Percentiles rank a stretch among this genome's conserved stretches.
These are phyloP conservation scores for Arabidopsis hybrid DNA, from an alignment of 441 rosid genomes.

Conservation along the genomic window DNA sequence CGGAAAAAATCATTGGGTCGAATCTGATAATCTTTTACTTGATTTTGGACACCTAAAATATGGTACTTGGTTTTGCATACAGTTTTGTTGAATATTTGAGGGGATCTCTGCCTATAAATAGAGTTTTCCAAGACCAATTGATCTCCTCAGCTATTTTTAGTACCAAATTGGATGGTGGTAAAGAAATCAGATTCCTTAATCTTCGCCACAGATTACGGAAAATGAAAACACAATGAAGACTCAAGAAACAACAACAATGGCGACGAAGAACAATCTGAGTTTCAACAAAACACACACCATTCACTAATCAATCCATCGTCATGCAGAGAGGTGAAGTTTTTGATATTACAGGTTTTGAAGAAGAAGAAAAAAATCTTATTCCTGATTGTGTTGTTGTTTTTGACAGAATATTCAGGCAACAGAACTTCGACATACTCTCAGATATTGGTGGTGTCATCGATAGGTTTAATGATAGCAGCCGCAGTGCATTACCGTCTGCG, in stretches of 20 bases:
- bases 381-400: conserved; percentile 2
- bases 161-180: conserved; percentile 7
- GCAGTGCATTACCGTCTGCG: conserved; percentile 60
- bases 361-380: too few relatives aligned
- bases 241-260: conserved; percentile 33
- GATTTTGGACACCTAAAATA: neutral
- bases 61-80: neutral
- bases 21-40: neutral
- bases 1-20: neutral
- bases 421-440: conserved; percentile 57
- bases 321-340: conserved; percentile 42
- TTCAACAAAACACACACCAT: conserved; percentile 20
- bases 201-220: conserved; percentile 28
- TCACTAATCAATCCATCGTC: neutral
- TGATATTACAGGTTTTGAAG: too few relatives aligned
- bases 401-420: conserved; percentile 40
- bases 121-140: neutral
- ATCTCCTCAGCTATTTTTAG: conserved; percentile 19
- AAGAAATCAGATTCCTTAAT: conserved; percentile 14
- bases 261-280: conserved; percentile 25
- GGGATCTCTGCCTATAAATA: conserved; percentile 5
- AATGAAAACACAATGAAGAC: conserved; percentile 29
- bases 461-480: conserved; percentile 68
- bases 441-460: conserved; percentile 66
- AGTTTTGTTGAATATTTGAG: too few relatives aligned